phyloP scores from a whole-genome alignment of 176 grass and related monocot species.

The Cymbopogon citratus region DNA sequence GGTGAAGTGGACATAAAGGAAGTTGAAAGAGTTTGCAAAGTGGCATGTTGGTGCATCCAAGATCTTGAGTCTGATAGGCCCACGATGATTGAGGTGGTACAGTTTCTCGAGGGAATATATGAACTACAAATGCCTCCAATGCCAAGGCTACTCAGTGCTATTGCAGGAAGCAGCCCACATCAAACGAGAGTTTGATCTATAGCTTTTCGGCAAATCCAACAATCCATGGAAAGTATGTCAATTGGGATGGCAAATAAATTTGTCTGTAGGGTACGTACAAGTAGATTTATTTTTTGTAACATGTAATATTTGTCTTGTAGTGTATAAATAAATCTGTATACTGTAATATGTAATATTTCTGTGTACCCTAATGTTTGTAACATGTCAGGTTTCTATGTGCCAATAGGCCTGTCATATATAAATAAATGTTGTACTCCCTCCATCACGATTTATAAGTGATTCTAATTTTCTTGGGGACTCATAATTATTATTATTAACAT shows the following conservation, averaged over 20 bases:
- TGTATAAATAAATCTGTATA: background rate
- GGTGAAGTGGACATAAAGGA: slow-evolving; percentile 4
- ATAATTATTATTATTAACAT: background rate
- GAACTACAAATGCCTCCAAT: slow-evolving; percentile 12
- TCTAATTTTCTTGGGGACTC: no score
- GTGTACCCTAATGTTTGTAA: background rate
- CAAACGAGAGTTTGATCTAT: background rate
- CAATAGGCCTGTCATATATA: background rate
- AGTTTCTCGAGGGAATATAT: slow-evolving; percentile 24
- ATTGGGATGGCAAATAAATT: background rate
- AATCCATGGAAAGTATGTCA: background rate
- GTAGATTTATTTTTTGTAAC: background rate
- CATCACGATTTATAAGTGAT: no score
- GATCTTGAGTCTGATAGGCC: slow-evolving; percentile 35
- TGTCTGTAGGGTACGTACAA: background rate
- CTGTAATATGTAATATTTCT: background rate
- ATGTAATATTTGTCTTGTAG: background rate
- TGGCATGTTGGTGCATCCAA: slow-evolving; percentile 54
- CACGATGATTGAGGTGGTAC: slow-evolving; percentile 24
- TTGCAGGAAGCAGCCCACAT: background rate
- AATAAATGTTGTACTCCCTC: background rate
- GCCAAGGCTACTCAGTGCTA: slow-evolving; percentile 28
- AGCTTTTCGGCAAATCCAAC: background rate
- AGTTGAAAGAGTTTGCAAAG: slow-evolving; percentile 31
- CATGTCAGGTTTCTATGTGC: background rate